Evolutionary conservation across 345 rosid genomes (phyloP), one percentile per base, ranked within the genome.

Genomic region (Mangifera indica): DNA sequence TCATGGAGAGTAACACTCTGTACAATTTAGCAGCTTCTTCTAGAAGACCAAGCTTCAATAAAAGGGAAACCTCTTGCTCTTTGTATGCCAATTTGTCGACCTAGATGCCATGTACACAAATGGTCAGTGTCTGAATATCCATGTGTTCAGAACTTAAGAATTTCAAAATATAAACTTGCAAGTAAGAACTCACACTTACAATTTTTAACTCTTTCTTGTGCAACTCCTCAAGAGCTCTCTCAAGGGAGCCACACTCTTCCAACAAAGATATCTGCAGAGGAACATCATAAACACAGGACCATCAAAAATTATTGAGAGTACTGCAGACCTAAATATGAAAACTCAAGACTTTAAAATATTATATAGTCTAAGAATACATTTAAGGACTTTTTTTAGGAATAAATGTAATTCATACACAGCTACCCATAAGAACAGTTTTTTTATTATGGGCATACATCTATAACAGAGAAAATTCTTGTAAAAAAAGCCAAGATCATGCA

Each of bases 41-140:
- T 29, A 83, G 77, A 58, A 45, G 85, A 58, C 84, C 92, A 86
- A 87, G 83, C 85, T 88, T 93, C 74, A 89, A 83, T 72, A 96
- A 78, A 67, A 93, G 89, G 72, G 91, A 84, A 64, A 84, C 98
- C 81, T 91, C 95, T 84, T 96, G 97, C 76, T 96, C 99, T 81
- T 87, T 90, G 78, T 62, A 87, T 20, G 93, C 65, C 80, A 96
- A 79, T 75, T 82, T 90, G 84, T 96, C 98, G 73, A 93, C 97
- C 99, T 96, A 83, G 73, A 76, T 69, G 44, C 73, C 52, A 51
- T 79, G 68, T 15, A 20, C 34, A 74, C 45, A 72, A 78, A 54
- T 14, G 58, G 54, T 76, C 46, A 72, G 52, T 53, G 59, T 77
- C 73, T 63, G 53, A 74, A 44, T 10, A 22, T 58, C 46, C 65